Base-by-base conservation (phyloP, 75 land plant genomes). In the Pinus albicaulis region DNA sequence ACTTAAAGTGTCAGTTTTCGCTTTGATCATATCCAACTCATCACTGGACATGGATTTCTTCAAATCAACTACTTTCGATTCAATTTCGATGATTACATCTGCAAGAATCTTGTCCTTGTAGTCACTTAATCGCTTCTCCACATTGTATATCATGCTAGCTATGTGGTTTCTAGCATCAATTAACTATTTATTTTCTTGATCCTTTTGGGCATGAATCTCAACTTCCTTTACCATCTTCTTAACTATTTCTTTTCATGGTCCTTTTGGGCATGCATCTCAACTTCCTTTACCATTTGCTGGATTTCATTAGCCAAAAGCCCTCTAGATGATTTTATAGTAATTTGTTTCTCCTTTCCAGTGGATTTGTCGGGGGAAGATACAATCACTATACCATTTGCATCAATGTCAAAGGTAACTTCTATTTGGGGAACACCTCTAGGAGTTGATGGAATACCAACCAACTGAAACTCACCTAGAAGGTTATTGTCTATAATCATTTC, bases 401-500 rank as follows among this genome's bases (percentile, higher is more conserved):
- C 84, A 57, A 84, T 84, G 62, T 84, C 86, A 74, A 84, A 84
- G 4, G 86, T 82, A 22, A 84, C 85, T 60, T 83, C 83, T 53
- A 83, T 83, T 74, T 83, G 85, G 20, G 85, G 85, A 15, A 81
- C 62, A 25, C 87, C 87, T 20, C 87, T 76, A 7, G 87, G 86
- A 11, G 87, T 52, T 3, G 86, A 86, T 26, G 87, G 86, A 41
- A 85, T 85, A 59, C 87, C 87, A 26, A 85, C 86, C 10, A 83
- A 70, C 31, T 85, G 87, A 56, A 85, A 85, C 77, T 83, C 82
- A 44, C 90, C 88, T 36, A 88, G 57, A 12, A 74, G 44, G 81
- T 88, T 88, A 76, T 88, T 86, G 81, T 88, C 89, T 1, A 79
- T 14, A 48, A 86, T 88, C 90, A 88, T 88, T 76, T 86, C 89